Evolutionary conservation across 2,329 filamentous ascomycete genomes (phyloP), one percentile per base, ranked within the genome.

Genomic region (Venturia oleaginea): DNA sequence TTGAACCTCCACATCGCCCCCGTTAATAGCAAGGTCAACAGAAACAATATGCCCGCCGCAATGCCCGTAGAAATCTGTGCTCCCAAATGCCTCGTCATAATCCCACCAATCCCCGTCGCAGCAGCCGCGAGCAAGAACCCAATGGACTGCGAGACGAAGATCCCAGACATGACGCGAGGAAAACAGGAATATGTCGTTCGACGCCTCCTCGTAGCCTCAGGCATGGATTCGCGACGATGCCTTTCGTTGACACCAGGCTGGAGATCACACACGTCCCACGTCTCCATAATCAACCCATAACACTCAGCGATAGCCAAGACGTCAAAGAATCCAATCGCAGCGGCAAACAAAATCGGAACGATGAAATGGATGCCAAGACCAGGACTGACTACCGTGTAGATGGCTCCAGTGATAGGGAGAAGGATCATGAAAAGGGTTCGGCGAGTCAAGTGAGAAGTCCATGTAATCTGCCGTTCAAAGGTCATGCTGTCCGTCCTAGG

Each of bases 241-340:
- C 70, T 72, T 34, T 76, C 79, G 64, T 83, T 88, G 79, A 88
- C 87, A 13, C 87, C 86, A 2, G 87, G 85, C 68, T 89, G 88
- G 4, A 92, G 79, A 72, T 92, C 90, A 48, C 87, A 90, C n/a
- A 86, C 89, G 72, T 92, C 90, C 72, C 88, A 92, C 0, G 86
- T 87, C 71, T 92, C 89, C 89, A 92, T 92, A 71, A 92, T 83
- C 38, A 92, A 76, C 0, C 89, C 88, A 67, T 88, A 84, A 73
- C 89, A 91, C 74, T 92, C 89, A 2, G 89, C 84, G 57, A 91
- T 86, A 1, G 88, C 89, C 11, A 93, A 81, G 62, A 86, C 87
- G 1, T 86, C 88, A 5, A 91, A 77, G 69, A 90, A 90, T 0
- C 87, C 88, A 17, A 91, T 82, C 4, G 85, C 72, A 0, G 81